Base-by-base conservation (phyloP, 257 asterid genomes). In the Ballota nigra region DNA sequence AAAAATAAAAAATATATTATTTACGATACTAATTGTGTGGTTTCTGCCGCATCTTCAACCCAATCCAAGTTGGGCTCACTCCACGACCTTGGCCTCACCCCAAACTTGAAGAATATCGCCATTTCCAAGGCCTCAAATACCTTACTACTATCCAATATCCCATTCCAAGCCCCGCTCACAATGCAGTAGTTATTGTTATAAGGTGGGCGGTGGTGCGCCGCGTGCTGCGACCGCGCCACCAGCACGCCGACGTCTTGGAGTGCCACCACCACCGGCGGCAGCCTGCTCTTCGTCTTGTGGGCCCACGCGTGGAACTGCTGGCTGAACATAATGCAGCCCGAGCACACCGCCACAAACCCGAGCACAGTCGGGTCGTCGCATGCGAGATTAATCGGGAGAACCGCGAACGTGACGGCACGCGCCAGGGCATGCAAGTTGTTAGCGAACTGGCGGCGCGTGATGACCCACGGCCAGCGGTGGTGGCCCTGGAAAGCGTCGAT, bases 231-330 rank as follows among this genome's bases (percentile, higher is more conserved):
- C 34, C 84, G 81, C 16, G 94, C 82, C 41, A 93, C 85, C 23
- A 93, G 86, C 16, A 85, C 74, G 6, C 98, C 96, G 15, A 84
- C 79, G 23, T 89, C 94, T 31, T 93, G 98, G 49, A 93, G 79
- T 23, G 90, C 87, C 73, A 77, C 89, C 71, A 93, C 97, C 43
- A 69, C 1, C n/a, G 77, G 43, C 13, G 90, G 96, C 57, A 93
- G 87, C 83, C 68, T 85, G 80, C 92, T 79, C 80, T 77, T 87
- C 20, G 89, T 77, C 29, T 86, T 82, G 70, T 93, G 98, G 0
- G 95, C 94, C 97, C 98, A 91, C 0, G 94, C 89, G 67, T 92
- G 98, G 33, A 86, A 87, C 80, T 87, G 90, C 78, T 88, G 96
- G 79, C 97, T 86, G 64, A 90, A 83, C 96, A 90, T 87, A 0